Percentiles rank a stretch among this genome's conserved stretches.
Conservation (phyloP, 441 rosid species). For the Populus hybrid region DNA sequence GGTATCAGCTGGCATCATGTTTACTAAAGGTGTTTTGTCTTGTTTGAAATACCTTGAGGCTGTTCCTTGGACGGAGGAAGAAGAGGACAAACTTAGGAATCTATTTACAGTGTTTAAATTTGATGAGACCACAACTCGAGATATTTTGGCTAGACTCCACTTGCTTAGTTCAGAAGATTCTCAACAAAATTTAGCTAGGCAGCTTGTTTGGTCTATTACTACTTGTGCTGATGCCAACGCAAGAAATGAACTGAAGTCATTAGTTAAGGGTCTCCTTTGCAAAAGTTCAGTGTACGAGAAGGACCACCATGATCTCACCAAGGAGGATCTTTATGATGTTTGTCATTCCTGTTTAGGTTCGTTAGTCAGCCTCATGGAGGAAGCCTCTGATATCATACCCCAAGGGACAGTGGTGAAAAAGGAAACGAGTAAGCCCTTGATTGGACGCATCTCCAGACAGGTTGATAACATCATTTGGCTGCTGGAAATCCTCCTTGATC, state of each 20-base stretch:
- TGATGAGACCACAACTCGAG: slow-evolving; percentile 46
- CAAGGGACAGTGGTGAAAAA: slow-evolving; percentile 20
- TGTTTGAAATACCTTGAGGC: slow-evolving; percentile 82
- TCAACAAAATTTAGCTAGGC: slow-evolving; percentile 54
- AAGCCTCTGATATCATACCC: slow-evolving; percentile 31
- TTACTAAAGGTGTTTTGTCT: slow-evolving; percentile 53
- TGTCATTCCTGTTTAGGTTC: slow-evolving; percentile 54
- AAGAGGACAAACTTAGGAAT: slow-evolving; percentile 74
- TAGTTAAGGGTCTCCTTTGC: slow-evolving; percentile 78
- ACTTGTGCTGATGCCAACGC: slow-evolving; percentile 57
- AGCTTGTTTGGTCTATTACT: slow-evolving; percentile 71
- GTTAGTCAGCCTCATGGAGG: slow-evolving; percentile 49
- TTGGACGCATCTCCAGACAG: slow-evolving; percentile 62
- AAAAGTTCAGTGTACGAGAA: slow-evolving; percentile 85
- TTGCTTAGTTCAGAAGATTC: slow-evolving; percentile 31
- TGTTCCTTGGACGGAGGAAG: slow-evolving; percentile 95
- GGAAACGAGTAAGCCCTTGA: slow-evolving; percentile 46
- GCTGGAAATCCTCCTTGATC: slow-evolving; percentile 68
- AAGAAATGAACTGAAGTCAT: slow-evolving; percentile 67
- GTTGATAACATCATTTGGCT: slow-evolving; percentile 83
- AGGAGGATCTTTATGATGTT: slow-evolving; percentile 63
- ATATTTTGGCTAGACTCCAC: slow-evolving; percentile 63
- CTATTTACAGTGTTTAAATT: slow-evolving; percentile 51
- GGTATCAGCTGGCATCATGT: slow-evolving; percentile 70
- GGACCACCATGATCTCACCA: slow-evolving; percentile 60